Evolutionary conservation across 352 stramenopile genomes (phyloP).

Genomic region (Globisporangium echinulatum): DNA sequence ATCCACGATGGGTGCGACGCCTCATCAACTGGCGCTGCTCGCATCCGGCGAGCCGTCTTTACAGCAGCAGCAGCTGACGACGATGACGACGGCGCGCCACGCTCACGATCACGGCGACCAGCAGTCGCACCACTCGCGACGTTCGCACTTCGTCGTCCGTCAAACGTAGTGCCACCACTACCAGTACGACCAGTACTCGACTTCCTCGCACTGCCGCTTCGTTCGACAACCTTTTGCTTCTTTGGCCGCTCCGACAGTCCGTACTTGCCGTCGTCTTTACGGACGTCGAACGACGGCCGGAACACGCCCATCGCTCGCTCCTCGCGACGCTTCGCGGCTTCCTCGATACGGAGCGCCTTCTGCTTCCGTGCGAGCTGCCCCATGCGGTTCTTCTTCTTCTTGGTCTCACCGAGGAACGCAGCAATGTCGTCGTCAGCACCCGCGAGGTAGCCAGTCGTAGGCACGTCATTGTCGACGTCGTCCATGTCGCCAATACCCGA

Average conservation of each 20-base stretch:
- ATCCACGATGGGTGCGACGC: constrained; percentile 62
- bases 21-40: constrained; percentile 5
- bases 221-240: constrained; percentile 41
- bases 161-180: not conserved
- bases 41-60: not conserved
- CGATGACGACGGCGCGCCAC: constrained; percentile 8
- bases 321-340: constrained; percentile 38
- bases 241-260: constrained; percentile 71
- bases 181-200: not conserved
- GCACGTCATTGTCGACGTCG: constrained; percentile 14
- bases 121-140: no score
- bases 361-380: constrained; percentile 74
- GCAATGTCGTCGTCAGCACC: constrained; percentile 72
- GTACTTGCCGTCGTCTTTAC: constrained; percentile 41
- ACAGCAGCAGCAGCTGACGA: constrained; percentile 3
- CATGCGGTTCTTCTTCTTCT: constrained; percentile 81
- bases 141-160: no score
- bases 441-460: constrained; percentile 23
- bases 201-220: constrained; percentile 6
- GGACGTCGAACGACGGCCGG: constrained; percentile 19
- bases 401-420: constrained; percentile 79
- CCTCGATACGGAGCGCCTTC: constrained; percentile 71
- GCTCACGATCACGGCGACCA: constrained; percentile 12
- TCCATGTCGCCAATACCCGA: constrained; percentile 37
- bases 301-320: constrained; percentile 37